Percentiles rank a stretch among this genome's conserved stretches.
Evolutionary conservation across 2,329 filamentous ascomycete genomes (phyloP).

Genomic region (Rhynchosporium secalis): DNA sequence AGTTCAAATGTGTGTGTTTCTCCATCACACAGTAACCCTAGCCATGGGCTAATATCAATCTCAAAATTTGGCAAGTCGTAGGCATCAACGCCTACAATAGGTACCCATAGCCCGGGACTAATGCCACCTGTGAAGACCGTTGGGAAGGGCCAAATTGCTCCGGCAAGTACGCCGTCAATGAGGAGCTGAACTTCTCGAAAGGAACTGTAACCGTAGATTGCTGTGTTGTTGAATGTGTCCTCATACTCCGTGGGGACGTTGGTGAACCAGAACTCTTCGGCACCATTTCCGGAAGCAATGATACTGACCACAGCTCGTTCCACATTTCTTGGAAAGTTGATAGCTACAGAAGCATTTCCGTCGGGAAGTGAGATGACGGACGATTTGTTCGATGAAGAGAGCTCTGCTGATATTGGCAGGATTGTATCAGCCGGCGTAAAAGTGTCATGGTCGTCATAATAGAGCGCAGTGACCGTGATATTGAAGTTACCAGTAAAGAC

Average conservation of each 20-base stretch:
- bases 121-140: slow-evolving; percentile 78
- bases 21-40: slow-evolving; percentile 66
- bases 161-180: slow-evolving; percentile 69
- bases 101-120: slow-evolving; percentile 71
- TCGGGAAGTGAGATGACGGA: slow-evolving; percentile 58
- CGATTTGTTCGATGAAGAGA: slow-evolving; percentile 46
- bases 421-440: slow-evolving; percentile 58
- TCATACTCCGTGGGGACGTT: slow-evolving; percentile 66
- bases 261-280: slow-evolving; percentile 83
- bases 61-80: slow-evolving; percentile 76
- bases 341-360: slow-evolving; percentile 48
- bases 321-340: slow-evolving; percentile 59
- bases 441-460: slow-evolving; percentile 38
- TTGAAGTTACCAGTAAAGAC: slow-evolving; percentile 71
- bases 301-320: slow-evolving; percentile 70
- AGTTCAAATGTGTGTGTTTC: slow-evolving; percentile 64
- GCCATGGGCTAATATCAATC: slow-evolving; percentile 74
- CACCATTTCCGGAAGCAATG: slow-evolving; percentile 69
- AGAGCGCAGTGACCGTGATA: slow-evolving; percentile 60
- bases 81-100: slow-evolving; percentile 71
- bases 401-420: slow-evolving; percentile 54
- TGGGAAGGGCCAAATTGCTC: slow-evolving; percentile 76
- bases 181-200: slow-evolving; percentile 74
- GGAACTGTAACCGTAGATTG: slow-evolving; percentile 63
- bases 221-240: slow-evolving; percentile 55